Base-by-base conservation (phyloP, 1,284 basidiomycete species). In the Anthracocystis panici-leucophaei region DNA sequence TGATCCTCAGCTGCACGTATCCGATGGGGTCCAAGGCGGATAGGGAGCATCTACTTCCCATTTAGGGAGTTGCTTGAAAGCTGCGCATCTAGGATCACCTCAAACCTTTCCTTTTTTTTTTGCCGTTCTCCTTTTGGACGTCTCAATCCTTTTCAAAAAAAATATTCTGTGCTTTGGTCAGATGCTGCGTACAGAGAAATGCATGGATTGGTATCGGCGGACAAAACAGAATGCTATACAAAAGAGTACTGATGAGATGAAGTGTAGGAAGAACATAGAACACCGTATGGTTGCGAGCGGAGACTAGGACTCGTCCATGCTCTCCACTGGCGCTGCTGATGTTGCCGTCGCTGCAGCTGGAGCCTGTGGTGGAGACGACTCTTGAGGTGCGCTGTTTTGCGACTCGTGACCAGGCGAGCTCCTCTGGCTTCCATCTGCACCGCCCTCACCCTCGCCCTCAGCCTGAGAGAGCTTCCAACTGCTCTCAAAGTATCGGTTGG, bases 401-500 rank as follows among this genome's bases (percentile, higher is more conserved):
- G 59, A 38, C 2, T 65, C 63, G 14, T 58, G 54, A 9, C 61
- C 64, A 5, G 64, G 55, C 40, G 56, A 57, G 48, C 35, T 53
- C 10, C 44, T 62, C 52, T 59, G 55, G 45, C 59, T 65, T 6
- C 31, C 58, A 25, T 65, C 57, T 12, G 46, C 40, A 18, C 55
- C 27, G 25, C 45, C 44, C 16, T 58, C 57, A 20, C 48, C 54
- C 12, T 35, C 42, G 5, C 50, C 57, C 11, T 57, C 61, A 18
- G 38, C n/a, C 35, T 75, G 64, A 0, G 67, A 53, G 14, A 75
- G 48, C 64, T 71, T 71, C 75, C 87, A 83, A 78, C 87, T 88
- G 67, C 86, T 79, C 70, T 89, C 88, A 63, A 87, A 88, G 80
- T 88, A 90, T 72, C 94, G 91, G 85, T 99, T 99, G 4, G 97